A percentile compares a stretch with the other conserved stretches of the same genome.
These are phyloP conservation scores for Rhynchosporium graminicola DNA, from an alignment of 2,329 filamentous ascomycete genomes.

Conservation along the genomic window DNA sequence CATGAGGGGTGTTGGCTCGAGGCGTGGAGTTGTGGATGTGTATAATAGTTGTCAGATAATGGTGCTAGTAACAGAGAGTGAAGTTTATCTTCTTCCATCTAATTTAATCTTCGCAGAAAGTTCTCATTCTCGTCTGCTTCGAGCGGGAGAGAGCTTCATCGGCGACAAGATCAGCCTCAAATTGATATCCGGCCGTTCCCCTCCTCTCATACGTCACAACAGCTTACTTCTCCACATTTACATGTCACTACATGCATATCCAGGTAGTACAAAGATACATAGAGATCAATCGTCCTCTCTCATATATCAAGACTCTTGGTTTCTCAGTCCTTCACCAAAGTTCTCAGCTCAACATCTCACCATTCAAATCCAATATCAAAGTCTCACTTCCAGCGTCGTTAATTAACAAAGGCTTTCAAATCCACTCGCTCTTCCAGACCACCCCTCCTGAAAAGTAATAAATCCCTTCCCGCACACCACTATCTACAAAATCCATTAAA, in stretches of 20 bases:
- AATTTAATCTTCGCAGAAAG: too few species aligned
- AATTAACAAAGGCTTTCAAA: conserved; percentile 43
- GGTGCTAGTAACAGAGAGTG: not conserved
- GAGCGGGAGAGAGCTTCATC: not conserved
- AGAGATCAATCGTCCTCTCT: not conserved
- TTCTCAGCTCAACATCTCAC: not conserved
- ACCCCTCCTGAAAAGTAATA: not conserved
- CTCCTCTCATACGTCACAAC: conserved; percentile 21
- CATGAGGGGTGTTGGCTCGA: conserved; percentile 1
- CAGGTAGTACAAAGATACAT: not conserved
- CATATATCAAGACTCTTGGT: not conserved
- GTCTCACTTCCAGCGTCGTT: too few species aligned
- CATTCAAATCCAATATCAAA: not conserved
- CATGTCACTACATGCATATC: not conserved
- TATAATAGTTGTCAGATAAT: conserved; percentile 22
- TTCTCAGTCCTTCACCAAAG: not conserved
- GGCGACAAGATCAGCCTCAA: conserved; percentile 14
- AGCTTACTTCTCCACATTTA: not conserved
- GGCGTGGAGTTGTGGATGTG: conserved; percentile 15
- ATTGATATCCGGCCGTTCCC: conserved; percentile 16
- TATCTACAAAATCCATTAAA: not conserved
- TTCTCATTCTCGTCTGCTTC: not conserved
- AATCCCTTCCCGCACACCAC: too few species aligned
- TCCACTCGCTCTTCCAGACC: conserved; percentile 27
- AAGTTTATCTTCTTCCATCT: not conserved